Evolutionary conservation across 352 stramenopile genomes (phyloP).

Genomic region (Globisporangium perplexum): DNA sequence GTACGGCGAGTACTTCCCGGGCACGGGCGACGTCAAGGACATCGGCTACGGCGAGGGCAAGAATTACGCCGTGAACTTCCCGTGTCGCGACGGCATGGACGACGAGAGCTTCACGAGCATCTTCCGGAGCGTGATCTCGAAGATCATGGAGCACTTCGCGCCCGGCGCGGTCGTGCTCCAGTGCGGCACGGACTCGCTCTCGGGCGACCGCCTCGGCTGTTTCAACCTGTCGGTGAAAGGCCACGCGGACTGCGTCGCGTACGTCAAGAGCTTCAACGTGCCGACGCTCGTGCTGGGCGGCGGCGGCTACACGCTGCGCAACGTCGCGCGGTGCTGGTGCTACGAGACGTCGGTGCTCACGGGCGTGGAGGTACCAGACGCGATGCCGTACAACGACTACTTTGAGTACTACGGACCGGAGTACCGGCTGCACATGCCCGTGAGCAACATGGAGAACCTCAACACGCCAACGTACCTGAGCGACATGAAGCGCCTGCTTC

Average conservation of each 20-base stretch:
- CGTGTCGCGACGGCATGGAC: constrained; percentile 97
- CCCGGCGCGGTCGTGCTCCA: constrained; percentile 97
- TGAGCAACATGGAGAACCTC: constrained; percentile 96
- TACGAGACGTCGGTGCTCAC: constrained; percentile 97
- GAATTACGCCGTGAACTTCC: constrained; percentile 99
- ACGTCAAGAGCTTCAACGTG: constrained; percentile 96
- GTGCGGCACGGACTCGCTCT: constrained; percentile 98
- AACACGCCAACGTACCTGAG: constrained; percentile 93
- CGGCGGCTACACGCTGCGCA: constrained; percentile 97
- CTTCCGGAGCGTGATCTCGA: constrained; percentile 91
- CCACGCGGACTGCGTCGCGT: constrained; percentile 96
- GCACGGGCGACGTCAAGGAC: constrained; percentile 90
- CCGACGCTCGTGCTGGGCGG: constrained; percentile 96
- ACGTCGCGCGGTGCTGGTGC: constrained; percentile 91
- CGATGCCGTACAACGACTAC: constrained; percentile 99
- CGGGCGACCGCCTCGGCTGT: constrained; percentile 95
- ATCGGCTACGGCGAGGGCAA: constrained; percentile 90
- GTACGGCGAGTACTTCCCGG: constrained; percentile 99
- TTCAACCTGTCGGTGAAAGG: constrained; percentile 98
- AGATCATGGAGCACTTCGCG: constrained; percentile 96
- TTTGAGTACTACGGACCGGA: constrained; percentile 99
- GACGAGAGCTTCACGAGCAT: constrained; percentile 93
- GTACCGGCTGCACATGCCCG: constrained; percentile 96
- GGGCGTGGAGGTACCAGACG: constrained; percentile 88
- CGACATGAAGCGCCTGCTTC: constrained; percentile 84